Percentiles rank a stretch among this genome's conserved stretches.
These are phyloP conservation scores for Fraxinus nigra DNA, from an alignment of 305 asterid genomes.

Conservation along the genomic window DNA sequence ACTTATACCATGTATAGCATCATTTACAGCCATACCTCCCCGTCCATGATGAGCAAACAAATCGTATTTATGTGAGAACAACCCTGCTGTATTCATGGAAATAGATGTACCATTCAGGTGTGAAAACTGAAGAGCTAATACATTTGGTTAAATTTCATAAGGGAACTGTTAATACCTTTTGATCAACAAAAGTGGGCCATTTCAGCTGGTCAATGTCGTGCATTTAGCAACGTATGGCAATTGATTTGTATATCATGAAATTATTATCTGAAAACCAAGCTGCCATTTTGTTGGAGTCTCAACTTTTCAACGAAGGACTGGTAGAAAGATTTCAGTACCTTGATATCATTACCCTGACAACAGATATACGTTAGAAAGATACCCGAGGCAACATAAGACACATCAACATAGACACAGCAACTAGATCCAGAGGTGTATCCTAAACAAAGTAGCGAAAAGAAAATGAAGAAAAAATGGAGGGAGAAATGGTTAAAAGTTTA, in stretches of 20 bases:
- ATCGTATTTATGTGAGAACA: slow-evolving; percentile 51
- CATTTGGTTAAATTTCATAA: neutral
- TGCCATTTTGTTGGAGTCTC: slow-evolving; percentile 83
- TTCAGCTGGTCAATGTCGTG: slow-evolving; percentile 28
- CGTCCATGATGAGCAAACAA: slow-evolving; percentile 33
- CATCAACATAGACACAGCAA: neutral
- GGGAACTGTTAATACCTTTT: slow-evolving; percentile 34
- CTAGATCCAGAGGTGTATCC: neutral
- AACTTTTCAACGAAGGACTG: slow-evolving; percentile 72
- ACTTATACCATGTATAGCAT: slow-evolving; percentile 10
- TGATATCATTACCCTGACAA: slow-evolving; percentile 66
- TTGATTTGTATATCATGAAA: slow-evolving; percentile 6
- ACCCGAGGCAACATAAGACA: neutral
- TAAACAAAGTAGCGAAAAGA: neutral
- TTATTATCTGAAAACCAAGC: slow-evolving; percentile 76
- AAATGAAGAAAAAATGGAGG: neutral
- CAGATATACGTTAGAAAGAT: neutral
- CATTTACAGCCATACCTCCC: slow-evolving; percentile 40
- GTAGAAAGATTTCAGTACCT: slow-evolving; percentile 71
- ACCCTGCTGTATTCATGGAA: slow-evolving; percentile 40
- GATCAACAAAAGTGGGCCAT: slow-evolving; percentile 24
- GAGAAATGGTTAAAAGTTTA: neutral
- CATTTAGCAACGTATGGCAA: slow-evolving; percentile 19
- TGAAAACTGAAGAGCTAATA: slow-evolving; percentile 9
- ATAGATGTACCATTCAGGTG: neutral